Evolutionary conservation across 1,139 yeast species (phyloP).

Genomic region (Kodamaea anthophila): DNA sequence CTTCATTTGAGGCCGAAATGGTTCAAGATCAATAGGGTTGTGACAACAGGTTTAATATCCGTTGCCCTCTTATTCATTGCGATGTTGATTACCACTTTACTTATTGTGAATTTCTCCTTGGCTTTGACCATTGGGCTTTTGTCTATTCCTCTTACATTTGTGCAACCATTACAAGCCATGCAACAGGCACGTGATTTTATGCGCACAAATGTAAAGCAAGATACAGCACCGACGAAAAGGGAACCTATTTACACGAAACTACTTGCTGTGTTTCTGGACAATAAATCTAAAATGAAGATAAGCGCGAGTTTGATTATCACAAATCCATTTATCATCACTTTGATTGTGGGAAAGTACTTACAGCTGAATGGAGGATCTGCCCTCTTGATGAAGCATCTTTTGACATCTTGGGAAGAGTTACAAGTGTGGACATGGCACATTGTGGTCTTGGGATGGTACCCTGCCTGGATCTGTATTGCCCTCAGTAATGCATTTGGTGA

Average conservation of each 20-base stretch:
- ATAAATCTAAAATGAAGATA: slow-evolving; percentile 22
- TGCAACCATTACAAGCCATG: slow-evolving; percentile 36
- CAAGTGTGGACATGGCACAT: slow-evolving; percentile 89
- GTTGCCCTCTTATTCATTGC: slow-evolving; percentile 57
- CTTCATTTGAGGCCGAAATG: slow-evolving; percentile 10
- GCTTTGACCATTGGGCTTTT: slow-evolving; percentile 65
- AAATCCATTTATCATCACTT: slow-evolving; percentile 49
- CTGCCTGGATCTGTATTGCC: slow-evolving; percentile 64
- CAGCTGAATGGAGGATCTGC: slow-evolving; percentile 26
- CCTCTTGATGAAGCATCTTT: slow-evolving; percentile 42
- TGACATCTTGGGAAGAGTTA: slow-evolving; percentile 61
- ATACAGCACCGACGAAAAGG: background rate
- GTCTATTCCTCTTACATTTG: slow-evolving; percentile 66
- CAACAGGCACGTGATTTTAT: slow-evolving; percentile 4
- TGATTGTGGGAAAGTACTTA: slow-evolving; percentile 25
- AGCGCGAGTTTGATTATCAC: slow-evolving; percentile 36
- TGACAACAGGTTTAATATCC: slow-evolving; percentile 28
- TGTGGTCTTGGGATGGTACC: slow-evolving; percentile 71
- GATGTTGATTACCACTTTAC: slow-evolving; percentile 62
- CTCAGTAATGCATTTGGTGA: slow-evolving; percentile 27
- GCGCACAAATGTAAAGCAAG: slow-evolving; percentile 2
- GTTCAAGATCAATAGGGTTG: slow-evolving; percentile 14
- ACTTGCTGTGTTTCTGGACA: slow-evolving; percentile 8
- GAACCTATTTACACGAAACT: slow-evolving; percentile 3
- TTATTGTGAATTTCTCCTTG: slow-evolving; percentile 80